Conservation (phyloP, 139 green algal genomes). For the Auxenochlorella protothecoides region DNA sequence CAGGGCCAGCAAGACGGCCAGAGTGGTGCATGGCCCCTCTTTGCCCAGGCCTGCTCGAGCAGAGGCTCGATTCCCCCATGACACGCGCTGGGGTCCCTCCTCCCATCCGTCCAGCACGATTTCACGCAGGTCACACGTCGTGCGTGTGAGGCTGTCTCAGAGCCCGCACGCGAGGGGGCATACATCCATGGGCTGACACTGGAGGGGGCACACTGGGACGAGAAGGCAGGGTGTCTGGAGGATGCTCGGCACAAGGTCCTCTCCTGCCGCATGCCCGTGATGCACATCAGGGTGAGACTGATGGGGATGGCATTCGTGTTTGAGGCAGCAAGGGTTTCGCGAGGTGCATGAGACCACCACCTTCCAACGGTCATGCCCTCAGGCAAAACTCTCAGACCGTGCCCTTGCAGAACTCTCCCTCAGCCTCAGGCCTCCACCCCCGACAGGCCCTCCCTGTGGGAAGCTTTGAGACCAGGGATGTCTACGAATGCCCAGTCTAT, state of each 20-base stretch:
- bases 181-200: constrained; percentile 81
- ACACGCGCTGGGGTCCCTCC: not conserved
- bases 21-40: not conserved
- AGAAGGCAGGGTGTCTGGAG: constrained; percentile 69
- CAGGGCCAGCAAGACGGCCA: not conserved
- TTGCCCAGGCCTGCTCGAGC: too few species aligned
- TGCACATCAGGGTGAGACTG: not conserved
- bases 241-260: constrained; percentile 82
- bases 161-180: constrained; percentile 66
- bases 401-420: too few species aligned
- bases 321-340: too few species aligned
- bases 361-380: too few species aligned
- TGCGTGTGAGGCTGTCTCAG: constrained; percentile 67
- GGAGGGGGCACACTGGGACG: constrained; percentile 87
- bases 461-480: not conserved
- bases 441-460: not conserved
- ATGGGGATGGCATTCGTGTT: too few species aligned
- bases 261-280: constrained; percentile 66
- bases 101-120: constrained; percentile 38
- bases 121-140: constrained; percentile 80
- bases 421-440: too few species aligned
- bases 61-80: too few species aligned
- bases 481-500: constrained; percentile 87
- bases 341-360: too few species aligned
- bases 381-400: too few species aligned